phyloP scores from a whole-genome alignment of 495 filamentous ascomycete genomes.

The Lophiostoma macrostomum region DNA sequence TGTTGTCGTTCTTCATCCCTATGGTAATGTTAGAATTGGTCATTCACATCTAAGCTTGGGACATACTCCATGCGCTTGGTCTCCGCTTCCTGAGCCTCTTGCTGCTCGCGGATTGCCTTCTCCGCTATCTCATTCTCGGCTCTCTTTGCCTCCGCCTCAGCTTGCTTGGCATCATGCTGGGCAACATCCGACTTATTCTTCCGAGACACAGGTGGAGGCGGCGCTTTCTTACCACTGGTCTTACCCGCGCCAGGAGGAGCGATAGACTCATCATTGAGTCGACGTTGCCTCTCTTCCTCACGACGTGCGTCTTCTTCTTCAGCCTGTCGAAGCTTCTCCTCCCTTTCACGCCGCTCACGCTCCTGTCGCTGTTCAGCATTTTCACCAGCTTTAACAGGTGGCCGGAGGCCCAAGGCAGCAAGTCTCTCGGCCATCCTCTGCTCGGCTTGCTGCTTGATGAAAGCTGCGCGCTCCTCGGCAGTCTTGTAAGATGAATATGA shows the following conservation, averaged over 20 bases:
- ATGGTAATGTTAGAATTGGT: constrained; percentile 27
- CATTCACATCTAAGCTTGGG: background rate
- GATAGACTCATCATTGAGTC: constrained; percentile 78
- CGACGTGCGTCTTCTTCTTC: constrained; percentile 94
- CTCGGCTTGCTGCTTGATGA: constrained; percentile 95
- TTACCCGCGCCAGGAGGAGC: constrained; percentile 56
- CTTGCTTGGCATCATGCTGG: constrained; percentile 41
- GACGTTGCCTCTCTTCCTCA: constrained; percentile 80
- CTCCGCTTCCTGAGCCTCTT: constrained; percentile 71
- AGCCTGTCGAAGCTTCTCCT: constrained; percentile 79
- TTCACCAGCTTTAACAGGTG: constrained; percentile 67
- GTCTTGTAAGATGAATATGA: constrained; percentile 79
- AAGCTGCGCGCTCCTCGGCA: constrained; percentile 88
- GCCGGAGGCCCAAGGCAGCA: constrained; percentile 86
- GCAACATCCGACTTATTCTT: constrained; percentile 64
- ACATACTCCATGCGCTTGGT: constrained; percentile 83
- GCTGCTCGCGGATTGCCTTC: constrained; percentile 64
- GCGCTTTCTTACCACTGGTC: constrained; percentile 68
- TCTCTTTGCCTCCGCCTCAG: constrained; percentile 47
- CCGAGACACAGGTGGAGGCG: constrained; percentile 76
- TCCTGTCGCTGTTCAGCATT: constrained; percentile 79
- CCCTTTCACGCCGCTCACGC: constrained; percentile 80
- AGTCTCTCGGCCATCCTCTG: constrained; percentile 97
- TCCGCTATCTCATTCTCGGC: constrained; percentile 44
- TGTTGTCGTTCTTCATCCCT: constrained; percentile 74